Conservation (phyloP, 2,329 filamentous ascomycete species). For the Ophiostoma quercus region DNA sequence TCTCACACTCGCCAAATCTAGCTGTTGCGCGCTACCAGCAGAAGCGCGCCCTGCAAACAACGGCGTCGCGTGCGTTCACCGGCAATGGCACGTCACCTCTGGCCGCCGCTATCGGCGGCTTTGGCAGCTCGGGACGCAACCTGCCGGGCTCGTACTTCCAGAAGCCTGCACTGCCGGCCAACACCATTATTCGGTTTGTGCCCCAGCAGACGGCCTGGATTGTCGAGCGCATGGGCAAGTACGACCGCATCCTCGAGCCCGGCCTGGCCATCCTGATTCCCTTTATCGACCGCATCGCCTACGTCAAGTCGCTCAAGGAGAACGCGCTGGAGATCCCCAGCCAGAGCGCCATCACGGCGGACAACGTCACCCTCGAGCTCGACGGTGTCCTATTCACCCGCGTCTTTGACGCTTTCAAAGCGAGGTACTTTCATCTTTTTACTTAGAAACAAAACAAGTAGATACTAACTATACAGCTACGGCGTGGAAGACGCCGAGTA, state of each 20-base stretch:
- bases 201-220: constrained; percentile 99
- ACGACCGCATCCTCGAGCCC: constrained; percentile 86
- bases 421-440: constrained; percentile 35
- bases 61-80: constrained; percentile 25
- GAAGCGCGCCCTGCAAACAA: constrained; percentile 27
- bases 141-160: constrained; percentile 74
- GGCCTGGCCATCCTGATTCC: constrained; percentile 85
- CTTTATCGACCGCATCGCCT: constrained; percentile 91
- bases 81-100: constrained; percentile 27
- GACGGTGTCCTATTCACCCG: constrained; percentile 94
- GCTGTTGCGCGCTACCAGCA: constrained; percentile 28
- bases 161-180: constrained; percentile 69
- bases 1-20: not conserved
- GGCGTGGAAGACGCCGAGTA: constrained; percentile 98
- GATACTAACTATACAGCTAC: constrained; percentile 55
- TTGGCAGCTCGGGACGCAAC: constrained; percentile 17
- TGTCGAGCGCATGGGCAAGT: constrained; percentile 98
- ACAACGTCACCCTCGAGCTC: constrained; percentile 94
- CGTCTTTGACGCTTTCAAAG: constrained; percentile 97
- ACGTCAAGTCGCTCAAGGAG: constrained; percentile 97
- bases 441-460: not conserved
- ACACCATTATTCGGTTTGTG: constrained; percentile 92
- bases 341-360: constrained; percentile 95
- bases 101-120: constrained; percentile 32
- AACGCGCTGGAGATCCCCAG: constrained; percentile 93